These are phyloP conservation scores for Wickerhamiella australiensis DNA, from an alignment of 805 yeast genomes.

Conservation along the genomic window DNA sequence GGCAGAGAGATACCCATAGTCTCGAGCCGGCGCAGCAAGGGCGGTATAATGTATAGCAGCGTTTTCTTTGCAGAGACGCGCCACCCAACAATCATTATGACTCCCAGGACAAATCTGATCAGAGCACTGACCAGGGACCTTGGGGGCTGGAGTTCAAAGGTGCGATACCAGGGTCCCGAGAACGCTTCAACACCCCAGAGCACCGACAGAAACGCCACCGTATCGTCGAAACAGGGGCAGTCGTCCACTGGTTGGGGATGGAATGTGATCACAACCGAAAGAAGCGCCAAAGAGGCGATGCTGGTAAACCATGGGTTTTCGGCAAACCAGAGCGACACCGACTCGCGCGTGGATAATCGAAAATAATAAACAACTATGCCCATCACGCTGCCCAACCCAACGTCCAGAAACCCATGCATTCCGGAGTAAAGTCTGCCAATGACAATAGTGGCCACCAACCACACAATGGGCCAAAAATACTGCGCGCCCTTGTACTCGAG, in stretches of 20 bases:
- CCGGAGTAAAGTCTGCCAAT: slow-evolving; percentile 88
- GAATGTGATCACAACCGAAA: slow-evolving; percentile 34
- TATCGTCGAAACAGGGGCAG: slow-evolving; percentile 94
- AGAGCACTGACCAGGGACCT: background rate
- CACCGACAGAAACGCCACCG: slow-evolving; percentile 87
- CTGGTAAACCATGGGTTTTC: background rate
- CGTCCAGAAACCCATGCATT: slow-evolving; percentile 88
- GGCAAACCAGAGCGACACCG: slow-evolving; percentile 33
- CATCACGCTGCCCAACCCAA: slow-evolving; percentile 48
- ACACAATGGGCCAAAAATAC: background rate
- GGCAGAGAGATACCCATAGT: slow-evolving; percentile 32
- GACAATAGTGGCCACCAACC: slow-evolving; percentile 54
- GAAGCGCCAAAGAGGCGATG: slow-evolving; percentile 7
- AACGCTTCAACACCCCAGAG: slow-evolving; percentile 58
- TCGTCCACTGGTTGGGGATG: slow-evolving; percentile 83
- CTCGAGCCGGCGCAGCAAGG: slow-evolving; percentile 37
- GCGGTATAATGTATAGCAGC: slow-evolving; percentile 45
- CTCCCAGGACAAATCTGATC: slow-evolving; percentile 50
- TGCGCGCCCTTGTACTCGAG: slow-evolving; percentile 11
- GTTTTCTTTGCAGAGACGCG: slow-evolving; percentile 59
- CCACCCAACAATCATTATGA: slow-evolving; percentile 56
- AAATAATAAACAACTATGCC: slow-evolving; percentile 46
- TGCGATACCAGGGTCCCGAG: background rate
- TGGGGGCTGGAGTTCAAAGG: background rate
- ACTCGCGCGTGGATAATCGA: slow-evolving; percentile 33